phyloP scores from a whole-genome alignment of 1,139 yeast genomes.

The Saccharomyces hybrid region DNA sequence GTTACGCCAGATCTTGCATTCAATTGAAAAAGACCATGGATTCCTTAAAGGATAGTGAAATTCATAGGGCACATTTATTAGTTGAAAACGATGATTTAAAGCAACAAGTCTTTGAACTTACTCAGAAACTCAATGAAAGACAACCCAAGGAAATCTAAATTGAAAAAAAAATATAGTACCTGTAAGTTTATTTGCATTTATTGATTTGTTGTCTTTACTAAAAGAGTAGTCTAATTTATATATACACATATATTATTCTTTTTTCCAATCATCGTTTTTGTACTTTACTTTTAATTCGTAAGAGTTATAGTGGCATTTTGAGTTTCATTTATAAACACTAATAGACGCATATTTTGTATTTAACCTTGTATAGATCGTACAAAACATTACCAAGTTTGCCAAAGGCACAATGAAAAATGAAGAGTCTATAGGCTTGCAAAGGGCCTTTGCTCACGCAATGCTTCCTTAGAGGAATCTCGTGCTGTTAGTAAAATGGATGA shows the following conservation, averaged over 20 bases:
- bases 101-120: slow-evolving; percentile 9
- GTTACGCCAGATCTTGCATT: slow-evolving; percentile 30
- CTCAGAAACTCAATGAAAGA: not conserved
- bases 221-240: not conserved
- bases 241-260: not conserved
- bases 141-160: not conserved
- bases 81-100: slow-evolving; percentile 27
- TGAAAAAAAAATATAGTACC: not conserved
- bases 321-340: not conserved
- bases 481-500: not conserved
- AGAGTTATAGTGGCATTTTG: not conserved
- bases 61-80: slow-evolving; percentile 30
- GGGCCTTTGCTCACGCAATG: not conserved
- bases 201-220: not conserved
- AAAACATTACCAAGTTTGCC: not conserved
- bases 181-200: not conserved
- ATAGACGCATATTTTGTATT: not conserved
- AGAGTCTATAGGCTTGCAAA: too few relatives aligned
- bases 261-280: not conserved
- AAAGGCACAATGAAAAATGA: not conserved
- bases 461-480: not conserved
- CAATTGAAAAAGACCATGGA: slow-evolving; percentile 30
- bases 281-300: not conserved
- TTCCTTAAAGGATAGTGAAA: slow-evolving; percentile 33
- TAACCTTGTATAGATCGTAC: not conserved